Evolutionary conservation across 441 rosid species (phyloP), one percentile per base, ranked within the genome.

Genomic region (Omphalea diandra): DNA sequence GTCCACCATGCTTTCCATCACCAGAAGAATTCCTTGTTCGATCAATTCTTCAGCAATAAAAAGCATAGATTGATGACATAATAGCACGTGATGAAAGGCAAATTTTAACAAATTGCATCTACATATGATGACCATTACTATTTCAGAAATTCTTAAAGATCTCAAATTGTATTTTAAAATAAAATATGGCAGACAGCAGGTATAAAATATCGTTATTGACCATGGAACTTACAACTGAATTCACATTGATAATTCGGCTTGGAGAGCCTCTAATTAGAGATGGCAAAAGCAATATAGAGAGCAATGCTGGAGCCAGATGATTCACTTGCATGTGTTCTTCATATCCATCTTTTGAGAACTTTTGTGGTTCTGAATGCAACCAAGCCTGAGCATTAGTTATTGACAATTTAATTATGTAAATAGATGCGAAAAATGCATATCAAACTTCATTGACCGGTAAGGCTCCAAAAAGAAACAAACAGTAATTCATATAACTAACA

Each of bases 321-420:
- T 95, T 95, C 63, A 93, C 99, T 93, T 90, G 98, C 95, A 93
- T 89, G 76, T 95, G 99, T 67, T 90, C 91, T 84, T 95, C 98
- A 75, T 84, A 80, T 35, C 93, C 97, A 77, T 95, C 93, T 75
- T 86, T 90, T 38, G 98, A 93, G 79, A 95, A 89, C 46, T 80
- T 93, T 79, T 95, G 97, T 32, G 95, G 89, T 81, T 86, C 98
- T 95, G 77, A 63, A 77, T 3, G 73, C 59, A 74, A 50, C n/a
- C 73, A 65, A 65, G 50, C 49, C 50, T 22, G 73, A 58, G 62
- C 71, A 82, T 49, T 47, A 78, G 26, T 40, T 29, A 50, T 20
- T 12, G 58, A 63, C 18, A n/a, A 18, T 27, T 41, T 52, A 43
- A 49, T 40, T 14, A 62, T 52, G 43, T 52, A 60, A 17, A 62